A percentile compares a stretch with the other conserved stretches of the same genome.
Evolutionary conservation across 2,329 filamentous ascomycete genomes (phyloP).

Genomic region (Arthrobotrys megalospora): DNA sequence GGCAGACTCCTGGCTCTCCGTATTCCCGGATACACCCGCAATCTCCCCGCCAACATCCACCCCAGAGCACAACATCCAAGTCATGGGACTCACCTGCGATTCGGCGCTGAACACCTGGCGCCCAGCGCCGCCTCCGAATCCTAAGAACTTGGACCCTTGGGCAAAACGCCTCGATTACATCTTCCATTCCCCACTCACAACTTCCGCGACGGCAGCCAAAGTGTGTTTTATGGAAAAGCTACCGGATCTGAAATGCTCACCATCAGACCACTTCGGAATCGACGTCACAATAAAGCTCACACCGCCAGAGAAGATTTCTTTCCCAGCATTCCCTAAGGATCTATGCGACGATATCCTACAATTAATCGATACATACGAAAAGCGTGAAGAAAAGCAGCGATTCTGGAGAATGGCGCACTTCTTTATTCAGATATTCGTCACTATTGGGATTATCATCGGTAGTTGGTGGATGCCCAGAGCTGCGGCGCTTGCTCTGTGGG

Average conservation of each 20-base stretch:
- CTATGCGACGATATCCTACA: conserved; percentile 73
- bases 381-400: conserved; percentile 80
- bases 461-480: conserved; percentile 84
- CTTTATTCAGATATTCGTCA: conserved; percentile 75
- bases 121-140: conserved; percentile 82
- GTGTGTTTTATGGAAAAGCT: conserved; percentile 81
- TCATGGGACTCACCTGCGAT: conserved; percentile 86
- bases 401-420: conserved; percentile 83
- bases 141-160: conserved; percentile 77
- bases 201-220: conserved; percentile 75
- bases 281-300: conserved; percentile 79
- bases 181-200: conserved; percentile 71
- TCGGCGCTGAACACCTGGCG: conserved; percentile 92
- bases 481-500: conserved; percentile 83
- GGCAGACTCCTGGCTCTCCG: conserved; percentile 84
- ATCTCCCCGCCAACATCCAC: conserved; percentile 82
- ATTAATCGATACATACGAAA: conserved; percentile 78
- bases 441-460: conserved; percentile 81
- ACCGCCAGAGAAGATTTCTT: conserved; percentile 31
- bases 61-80: conserved; percentile 80
- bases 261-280: conserved; percentile 96
- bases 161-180: conserved; percentile 97
- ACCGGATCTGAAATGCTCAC: conserved; percentile 82
- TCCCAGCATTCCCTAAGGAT: conserved; percentile 63
- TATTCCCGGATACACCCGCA: conserved; percentile 87